A percentile compares a stretch with the other conserved stretches of the same genome.
These are phyloP conservation scores for Cytospora paraplurivora DNA, from an alignment of 2,329 filamentous ascomycete species.

Conservation along the genomic window DNA sequence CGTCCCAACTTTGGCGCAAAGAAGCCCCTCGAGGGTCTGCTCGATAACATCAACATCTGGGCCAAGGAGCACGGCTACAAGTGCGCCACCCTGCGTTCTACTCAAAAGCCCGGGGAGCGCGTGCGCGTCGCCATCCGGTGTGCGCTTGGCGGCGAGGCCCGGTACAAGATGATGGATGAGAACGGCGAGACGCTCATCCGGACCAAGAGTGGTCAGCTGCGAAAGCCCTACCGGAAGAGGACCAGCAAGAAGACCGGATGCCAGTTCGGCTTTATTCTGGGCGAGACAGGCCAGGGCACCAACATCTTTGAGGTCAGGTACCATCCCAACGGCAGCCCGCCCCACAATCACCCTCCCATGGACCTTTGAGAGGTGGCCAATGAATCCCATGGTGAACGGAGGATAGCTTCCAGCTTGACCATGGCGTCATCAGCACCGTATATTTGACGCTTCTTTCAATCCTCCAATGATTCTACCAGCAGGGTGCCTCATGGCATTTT, in stretches of 20 bases:
- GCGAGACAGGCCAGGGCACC: constrained; percentile 29
- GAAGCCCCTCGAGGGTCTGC: constrained; percentile 29
- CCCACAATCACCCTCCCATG: constrained; percentile 29
- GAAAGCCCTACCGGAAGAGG: constrained; percentile 30
- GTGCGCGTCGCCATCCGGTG: constrained; percentile 28
- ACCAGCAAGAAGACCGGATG: constrained; percentile 31
- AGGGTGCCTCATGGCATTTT: not conserved
- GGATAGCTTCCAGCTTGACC: not conserved
- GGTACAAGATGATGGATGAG: constrained; percentile 30
- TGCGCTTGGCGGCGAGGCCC: constrained; percentile 28
- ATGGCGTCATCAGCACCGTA: not conserved
- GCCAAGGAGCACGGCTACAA: constrained; percentile 30
- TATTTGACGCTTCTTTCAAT: not conserved
- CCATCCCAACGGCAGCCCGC: constrained; percentile 27
- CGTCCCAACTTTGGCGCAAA: constrained; percentile 30
- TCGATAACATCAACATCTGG: constrained; percentile 30
- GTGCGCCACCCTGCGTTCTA: constrained; percentile 28
- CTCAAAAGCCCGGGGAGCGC: constrained; percentile 29
- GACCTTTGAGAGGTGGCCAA: constrained; percentile 8
- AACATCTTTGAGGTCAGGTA: constrained; percentile 30
- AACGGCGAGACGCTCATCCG: constrained; percentile 29
- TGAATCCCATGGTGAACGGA: not conserved
- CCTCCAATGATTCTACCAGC: not conserved
- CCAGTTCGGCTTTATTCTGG: constrained; percentile 29
- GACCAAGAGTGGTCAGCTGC: constrained; percentile 30